Conservation (phyloP, 2,329 filamentous ascomycete genomes). For the Diaporthe sp. region DNA sequence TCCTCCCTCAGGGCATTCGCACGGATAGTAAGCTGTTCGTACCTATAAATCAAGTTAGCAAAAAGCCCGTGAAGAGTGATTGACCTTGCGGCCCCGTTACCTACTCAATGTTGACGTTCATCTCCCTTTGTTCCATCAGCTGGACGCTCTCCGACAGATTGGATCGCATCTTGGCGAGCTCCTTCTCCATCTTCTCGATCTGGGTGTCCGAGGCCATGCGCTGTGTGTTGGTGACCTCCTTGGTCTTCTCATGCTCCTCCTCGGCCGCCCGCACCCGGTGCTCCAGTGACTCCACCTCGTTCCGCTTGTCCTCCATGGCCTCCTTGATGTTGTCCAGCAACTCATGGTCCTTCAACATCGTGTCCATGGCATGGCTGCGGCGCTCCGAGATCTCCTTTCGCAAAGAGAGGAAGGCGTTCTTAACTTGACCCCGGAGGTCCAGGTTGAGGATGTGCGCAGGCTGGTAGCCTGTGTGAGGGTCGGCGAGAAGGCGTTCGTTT, state of each 20-base stretch:
- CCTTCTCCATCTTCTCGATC: slow-evolving; percentile 99
- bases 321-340: slow-evolving; percentile 95
- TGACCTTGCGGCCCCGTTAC: slow-evolving; percentile 50
- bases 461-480: slow-evolving; percentile 88
- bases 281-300: slow-evolving; percentile 91
- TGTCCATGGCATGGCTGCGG: slow-evolving; percentile 83
- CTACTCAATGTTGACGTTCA: slow-evolving; percentile 96
- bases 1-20: slow-evolving; percentile 92
- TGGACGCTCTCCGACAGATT: slow-evolving; percentile 89
- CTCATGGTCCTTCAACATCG: slow-evolving; percentile 95
- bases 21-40: slow-evolving; percentile 90
- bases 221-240: slow-evolving; percentile 87
- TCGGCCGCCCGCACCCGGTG: slow-evolving; percentile 90
- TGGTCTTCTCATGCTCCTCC: slow-evolving; percentile 94
- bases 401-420: slow-evolving; percentile 81
- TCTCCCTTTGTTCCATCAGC: slow-evolving; percentile 93
- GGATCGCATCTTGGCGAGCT: slow-evolving; percentile 92
- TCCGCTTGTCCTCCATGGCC: slow-evolving; percentile 94
- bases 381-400: slow-evolving; percentile 95
- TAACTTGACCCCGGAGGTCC: slow-evolving; percentile 86
- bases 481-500: slow-evolving; percentile 84
- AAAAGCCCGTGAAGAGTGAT: not conserved
- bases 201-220: slow-evolving; percentile 91
- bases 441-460: slow-evolving; percentile 90
- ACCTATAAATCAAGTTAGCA: slow-evolving; percentile 63